Evolutionary conservation across 306 rosid species (phyloP), one percentile per base, ranked within the genome.

Genomic region (Macrotyloma uniflorum): DNA sequence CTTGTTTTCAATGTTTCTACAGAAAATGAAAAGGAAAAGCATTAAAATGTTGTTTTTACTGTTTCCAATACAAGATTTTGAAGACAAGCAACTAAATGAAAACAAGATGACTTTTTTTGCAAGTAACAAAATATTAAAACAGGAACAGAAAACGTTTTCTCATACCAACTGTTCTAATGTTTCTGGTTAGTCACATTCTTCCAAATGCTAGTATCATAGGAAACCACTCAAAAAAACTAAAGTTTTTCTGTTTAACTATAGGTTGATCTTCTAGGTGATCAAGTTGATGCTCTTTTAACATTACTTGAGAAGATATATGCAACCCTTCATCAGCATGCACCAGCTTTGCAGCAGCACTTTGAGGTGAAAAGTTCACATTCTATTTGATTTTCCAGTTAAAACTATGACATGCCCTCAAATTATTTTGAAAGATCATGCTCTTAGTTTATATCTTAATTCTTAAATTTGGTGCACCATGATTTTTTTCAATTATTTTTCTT

Each of bases 181-280:
- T 69, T 58, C 8, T 43, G 36, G 63, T 57, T 23, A 57, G 2
- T 55, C 40, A 36, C 40, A 0, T 22, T 23, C 24, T 62, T 73
- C 16, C 19, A 62, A 75, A 57, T 22, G 23, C 15, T 46, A 43
- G 14, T 69, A 8, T 40, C 30, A 49, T 11, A 38, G 43, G 22
- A 62, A 43, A 64, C 36, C 80, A 24, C 64, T 58, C 6, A 76
- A 51, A 70, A 65, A 9, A 40, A 9, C 49, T 67, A 32, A 61
- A 71, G 47, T 4, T 23, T 59, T 14, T 40, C 22, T 65, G 16
- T 24, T 59, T 3, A 63, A 67, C 61, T 62, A 16, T 83, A 91
- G 99, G 98, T 95, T 66, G 99, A 95, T 88, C 85, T 93, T 85
- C 86, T 93, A 28, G 99, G 94, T 69, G 98, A 95, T 87, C 98